Evolutionary conservation across 2,329 filamentous ascomycete species (phyloP).

Genomic region (Westerdykella aurantiaca): DNA sequence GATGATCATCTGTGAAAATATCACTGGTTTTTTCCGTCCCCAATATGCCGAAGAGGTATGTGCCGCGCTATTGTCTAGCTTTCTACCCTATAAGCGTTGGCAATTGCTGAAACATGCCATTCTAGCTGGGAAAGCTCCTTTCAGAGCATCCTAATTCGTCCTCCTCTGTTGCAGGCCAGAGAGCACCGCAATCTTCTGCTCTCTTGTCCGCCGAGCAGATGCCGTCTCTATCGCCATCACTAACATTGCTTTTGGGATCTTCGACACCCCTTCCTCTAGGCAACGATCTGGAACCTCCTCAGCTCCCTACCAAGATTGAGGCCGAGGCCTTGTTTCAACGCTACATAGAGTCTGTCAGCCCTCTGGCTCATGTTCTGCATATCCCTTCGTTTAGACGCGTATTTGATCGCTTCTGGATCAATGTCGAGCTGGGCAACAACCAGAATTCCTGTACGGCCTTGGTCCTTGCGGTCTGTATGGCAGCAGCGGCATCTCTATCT

Average conservation of each 20-base stretch:
- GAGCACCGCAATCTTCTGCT: constrained; percentile 30
- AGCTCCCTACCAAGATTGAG: constrained; percentile 32
- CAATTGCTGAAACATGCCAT: constrained; percentile 19
- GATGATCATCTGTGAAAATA: constrained; percentile 38
- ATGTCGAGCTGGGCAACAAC: constrained; percentile 33
- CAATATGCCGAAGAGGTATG: constrained; percentile 38
- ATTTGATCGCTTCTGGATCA: constrained; percentile 35
- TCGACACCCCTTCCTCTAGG: constrained; percentile 24
- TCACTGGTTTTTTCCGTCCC: constrained; percentile 35
- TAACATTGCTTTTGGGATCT: constrained; percentile 30
- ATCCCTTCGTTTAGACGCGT: constrained; percentile 34
- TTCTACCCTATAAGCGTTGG: constrained; percentile 4
- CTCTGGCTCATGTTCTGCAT: constrained; percentile 35
- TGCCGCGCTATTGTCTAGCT: constrained; percentile 4
- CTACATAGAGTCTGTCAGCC: constrained; percentile 34
- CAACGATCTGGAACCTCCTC: constrained; percentile 25
- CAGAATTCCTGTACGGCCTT: constrained; percentile 35
- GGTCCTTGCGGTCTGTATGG: constrained; percentile 35
- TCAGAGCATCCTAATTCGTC: constrained; percentile 25
- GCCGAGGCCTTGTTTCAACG: constrained; percentile 31
- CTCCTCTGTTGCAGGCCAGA: constrained; percentile 33
- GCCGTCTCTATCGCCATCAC: constrained; percentile 33
- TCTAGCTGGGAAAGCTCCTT: constrained; percentile 35
- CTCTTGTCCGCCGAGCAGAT: constrained; percentile 35
- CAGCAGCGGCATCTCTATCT: constrained; percentile 33